These are phyloP conservation scores for Aethionema arabicum DNA, from an alignment of 345 rosid species.

Conservation along the genomic window DNA sequence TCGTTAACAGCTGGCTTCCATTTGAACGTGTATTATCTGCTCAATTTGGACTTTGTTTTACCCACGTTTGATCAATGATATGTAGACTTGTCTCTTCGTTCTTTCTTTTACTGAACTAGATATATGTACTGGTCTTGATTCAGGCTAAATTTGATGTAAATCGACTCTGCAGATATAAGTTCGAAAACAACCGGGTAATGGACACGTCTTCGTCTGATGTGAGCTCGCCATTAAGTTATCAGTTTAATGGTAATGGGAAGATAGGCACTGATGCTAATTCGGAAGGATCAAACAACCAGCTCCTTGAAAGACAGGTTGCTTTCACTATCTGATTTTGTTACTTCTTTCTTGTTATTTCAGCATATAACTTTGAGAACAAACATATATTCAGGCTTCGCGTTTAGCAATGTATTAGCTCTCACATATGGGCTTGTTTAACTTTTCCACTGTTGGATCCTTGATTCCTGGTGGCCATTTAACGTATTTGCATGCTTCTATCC, in stretches of 20 bases:
- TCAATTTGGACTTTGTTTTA: constrained; percentile 3
- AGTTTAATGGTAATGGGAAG: constrained; percentile 72
- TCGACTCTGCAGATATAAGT: constrained; percentile 59
- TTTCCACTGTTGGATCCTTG: constrained; percentile 9
- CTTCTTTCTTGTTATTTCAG: constrained; percentile 7
- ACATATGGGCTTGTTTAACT: not conserved
- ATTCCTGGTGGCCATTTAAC: constrained; percentile 4
- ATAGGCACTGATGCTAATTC: constrained; percentile 59
- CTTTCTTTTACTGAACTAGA: not conserved
- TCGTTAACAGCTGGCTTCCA: not conserved
- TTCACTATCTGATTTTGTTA: constrained; percentile 21
- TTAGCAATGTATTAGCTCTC: constrained; percentile 11
- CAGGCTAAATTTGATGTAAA: constrained; percentile 12
- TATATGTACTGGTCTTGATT: not conserved
- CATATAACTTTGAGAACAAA: not conserved
- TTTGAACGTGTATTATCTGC: not conserved
- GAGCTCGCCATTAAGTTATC: constrained; percentile 62
- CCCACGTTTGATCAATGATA: constrained; percentile 1
- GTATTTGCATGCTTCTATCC: constrained; percentile 32
- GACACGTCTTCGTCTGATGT: constrained; percentile 68
- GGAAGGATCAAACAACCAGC: constrained; percentile 78
- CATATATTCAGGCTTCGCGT: constrained; percentile 5
- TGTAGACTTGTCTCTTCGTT: not conserved
- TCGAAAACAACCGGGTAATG: constrained; percentile 78
- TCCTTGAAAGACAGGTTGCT: constrained; percentile 83